These are phyloP conservation scores for Phytophthora pinifolia DNA, from an alignment of 352 stramenopile genomes.

Conservation along the genomic window DNA sequence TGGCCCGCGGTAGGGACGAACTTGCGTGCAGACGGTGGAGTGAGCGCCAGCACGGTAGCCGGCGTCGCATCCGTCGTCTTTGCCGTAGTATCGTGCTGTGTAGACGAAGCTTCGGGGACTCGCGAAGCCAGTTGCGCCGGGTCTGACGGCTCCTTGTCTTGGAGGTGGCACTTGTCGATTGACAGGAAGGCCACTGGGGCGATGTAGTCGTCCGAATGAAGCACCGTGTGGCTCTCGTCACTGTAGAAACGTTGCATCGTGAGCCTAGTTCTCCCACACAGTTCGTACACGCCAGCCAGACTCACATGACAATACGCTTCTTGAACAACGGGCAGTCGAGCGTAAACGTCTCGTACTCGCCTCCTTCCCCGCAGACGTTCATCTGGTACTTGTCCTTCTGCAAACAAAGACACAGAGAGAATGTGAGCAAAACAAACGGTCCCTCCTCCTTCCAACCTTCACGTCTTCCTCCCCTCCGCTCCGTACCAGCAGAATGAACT, in stretches of 20 bases:
- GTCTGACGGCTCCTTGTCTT: slow-evolving; percentile 76
- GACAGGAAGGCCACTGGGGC: slow-evolving; percentile 92
- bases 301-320: slow-evolving; percentile 90
- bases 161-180: slow-evolving; percentile 89
- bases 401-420: slow-evolving; percentile 3
- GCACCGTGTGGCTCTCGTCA: slow-evolving; percentile 91
- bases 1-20: slow-evolving; percentile 29
- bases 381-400: slow-evolving; percentile 96
- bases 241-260: slow-evolving; percentile 24
- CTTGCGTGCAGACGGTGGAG: slow-evolving; percentile 10
- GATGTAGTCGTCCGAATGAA: slow-evolving; percentile 92
- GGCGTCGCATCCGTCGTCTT: slow-evolving; percentile 10
- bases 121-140: slow-evolving; percentile 39
- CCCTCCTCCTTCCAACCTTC: background rate
- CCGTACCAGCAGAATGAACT: slow-evolving; percentile 87
- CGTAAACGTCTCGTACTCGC: slow-evolving; percentile 99
- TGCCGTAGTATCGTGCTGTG: background rate
- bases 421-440: slow-evolving; percentile 11
- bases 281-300: background rate
- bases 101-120: slow-evolving; percentile 22
- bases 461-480: background rate
- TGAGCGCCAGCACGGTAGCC: slow-evolving; percentile 26
- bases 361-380: slow-evolving; percentile 98
- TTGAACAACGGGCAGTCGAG: slow-evolving; percentile 97
- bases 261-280: slow-evolving; percentile 2